Conservation (phyloP, 768 basidiomycete genomes). For the Leccinum imitatum region DNA sequence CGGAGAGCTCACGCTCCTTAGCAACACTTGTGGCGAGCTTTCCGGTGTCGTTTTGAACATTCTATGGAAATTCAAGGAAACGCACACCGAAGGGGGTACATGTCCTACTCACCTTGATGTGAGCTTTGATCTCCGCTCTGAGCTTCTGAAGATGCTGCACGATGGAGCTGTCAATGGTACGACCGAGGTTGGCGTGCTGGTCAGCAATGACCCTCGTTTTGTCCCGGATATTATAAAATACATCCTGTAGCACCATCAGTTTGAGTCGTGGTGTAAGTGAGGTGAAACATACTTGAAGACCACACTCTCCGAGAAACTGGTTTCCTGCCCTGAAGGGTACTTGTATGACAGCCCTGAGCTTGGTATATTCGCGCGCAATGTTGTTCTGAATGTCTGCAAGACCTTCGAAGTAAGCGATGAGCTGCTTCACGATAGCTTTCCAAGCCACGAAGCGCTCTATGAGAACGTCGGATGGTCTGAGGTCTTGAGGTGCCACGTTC, state of each 20-base stretch:
- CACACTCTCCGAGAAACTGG: conserved; percentile 98
- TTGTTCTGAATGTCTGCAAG: conserved; percentile 86
- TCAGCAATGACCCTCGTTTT: conserved; percentile 92
- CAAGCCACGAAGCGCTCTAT: conserved; percentile 93
- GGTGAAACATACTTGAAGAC: conserved; percentile 63
- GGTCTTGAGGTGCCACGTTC: conserved; percentile 86
- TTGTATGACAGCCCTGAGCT: conserved; percentile 93
- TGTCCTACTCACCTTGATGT: conserved; percentile 69
- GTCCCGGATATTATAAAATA: conserved; percentile 91
- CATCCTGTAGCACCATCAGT: conserved; percentile 52
- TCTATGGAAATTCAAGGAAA: conserved; percentile 40
- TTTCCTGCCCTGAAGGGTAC: conserved; percentile 95
- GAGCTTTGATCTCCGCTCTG: conserved; percentile 93
- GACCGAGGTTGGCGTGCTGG: conserved; percentile 93
- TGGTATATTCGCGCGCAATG: conserved; percentile 88
- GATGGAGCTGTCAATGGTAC: conserved; percentile 95
- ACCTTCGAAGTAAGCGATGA: conserved; percentile 82
- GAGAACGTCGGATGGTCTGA: conserved; percentile 91
- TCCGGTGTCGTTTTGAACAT: conserved; percentile 94
- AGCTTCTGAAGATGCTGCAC: conserved; percentile 98
- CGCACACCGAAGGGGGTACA: not conserved
- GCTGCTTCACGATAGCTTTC: conserved; percentile 96
- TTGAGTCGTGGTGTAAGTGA: not conserved
- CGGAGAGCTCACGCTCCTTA: conserved; percentile 83
- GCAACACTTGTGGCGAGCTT: conserved; percentile 90